These are phyloP conservation scores for Leccinellum albellum DNA, from an alignment of 768 basidiomycete species.

Conservation along the genomic window DNA sequence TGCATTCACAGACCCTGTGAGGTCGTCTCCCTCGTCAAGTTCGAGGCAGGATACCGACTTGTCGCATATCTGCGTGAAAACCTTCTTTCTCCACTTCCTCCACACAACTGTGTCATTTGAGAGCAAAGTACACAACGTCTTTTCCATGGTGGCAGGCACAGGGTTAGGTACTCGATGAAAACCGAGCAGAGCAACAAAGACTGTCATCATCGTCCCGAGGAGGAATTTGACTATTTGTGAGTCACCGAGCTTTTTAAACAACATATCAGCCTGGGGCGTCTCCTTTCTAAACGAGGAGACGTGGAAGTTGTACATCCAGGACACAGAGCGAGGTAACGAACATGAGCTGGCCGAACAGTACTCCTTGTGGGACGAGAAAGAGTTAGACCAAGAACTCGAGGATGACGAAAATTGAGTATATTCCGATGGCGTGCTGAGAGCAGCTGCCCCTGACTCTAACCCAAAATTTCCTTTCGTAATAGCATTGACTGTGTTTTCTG, in stretches of 20 bases:
- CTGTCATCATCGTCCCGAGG: slow-evolving; percentile 12
- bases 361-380: slow-evolving; percentile 31
- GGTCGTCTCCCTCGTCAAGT: neutral
- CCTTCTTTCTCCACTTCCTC: slow-evolving; percentile 20
- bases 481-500: slow-evolving; percentile 24
- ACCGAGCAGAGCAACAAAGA: slow-evolving; percentile 13
- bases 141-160: neutral
- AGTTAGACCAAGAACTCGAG: slow-evolving; percentile 31
- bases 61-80: slow-evolving; percentile 8
- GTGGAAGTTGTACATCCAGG: slow-evolving; percentile 32
- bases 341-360: slow-evolving; percentile 34
- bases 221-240: slow-evolving; percentile 10
- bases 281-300: slow-evolving; percentile 31
- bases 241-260: slow-evolving; percentile 13
- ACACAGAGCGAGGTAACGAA: slow-evolving; percentile 31
- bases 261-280: slow-evolving; percentile 17
- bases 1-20: neutral
- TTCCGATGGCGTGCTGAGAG: slow-evolving; percentile 13
- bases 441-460: slow-evolving; percentile 5
- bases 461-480: slow-evolving; percentile 29
- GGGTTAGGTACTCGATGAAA: slow-evolving; percentile 7
- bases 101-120: slow-evolving; percentile 23
- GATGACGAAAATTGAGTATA: slow-evolving; percentile 27
- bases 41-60: slow-evolving; percentile 2
- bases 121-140: slow-evolving; percentile 8